Conservation (phyloP, 1,284 basidiomycete species). For the Pseudozyma flocculosa region DNA sequence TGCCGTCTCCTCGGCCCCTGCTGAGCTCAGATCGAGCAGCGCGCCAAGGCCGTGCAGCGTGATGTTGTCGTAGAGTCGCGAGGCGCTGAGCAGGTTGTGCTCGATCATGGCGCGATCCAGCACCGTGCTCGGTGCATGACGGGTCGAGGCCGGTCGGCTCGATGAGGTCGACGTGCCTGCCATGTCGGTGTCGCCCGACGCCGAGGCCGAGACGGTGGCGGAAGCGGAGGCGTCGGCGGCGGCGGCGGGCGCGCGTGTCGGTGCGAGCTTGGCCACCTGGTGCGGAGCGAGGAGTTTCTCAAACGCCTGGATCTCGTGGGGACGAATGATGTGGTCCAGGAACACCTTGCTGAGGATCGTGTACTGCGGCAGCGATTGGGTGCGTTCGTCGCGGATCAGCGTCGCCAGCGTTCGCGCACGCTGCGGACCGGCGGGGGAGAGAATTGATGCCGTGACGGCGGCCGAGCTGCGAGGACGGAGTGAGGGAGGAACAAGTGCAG, state of each 20-base stretch:
- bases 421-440: conserved; percentile 95
- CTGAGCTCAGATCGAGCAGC: conserved; percentile 45
- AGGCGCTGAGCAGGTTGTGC: conserved; percentile 93
- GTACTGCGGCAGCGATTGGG: conserved; percentile 73
- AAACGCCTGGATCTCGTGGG: conserved; percentile 84
- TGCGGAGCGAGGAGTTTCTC: conserved; percentile 83
- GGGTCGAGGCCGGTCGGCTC: conserved; percentile 1
- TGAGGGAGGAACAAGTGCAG: neutral
- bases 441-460: conserved; percentile 90
- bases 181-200: neutral
- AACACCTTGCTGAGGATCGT: conserved; percentile 96
- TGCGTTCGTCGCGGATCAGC: conserved; percentile 89
- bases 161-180: too few species aligned
- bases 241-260: neutral
- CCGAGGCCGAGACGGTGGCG: too few species aligned
- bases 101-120: conserved; percentile 96
- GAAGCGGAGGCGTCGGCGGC: neutral
- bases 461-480: conserved; percentile 65
- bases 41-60: conserved; percentile 39
- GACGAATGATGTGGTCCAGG: conserved; percentile 88
- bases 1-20: conserved; percentile 89
- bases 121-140: conserved; percentile 81
- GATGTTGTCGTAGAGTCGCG: conserved; percentile 63
- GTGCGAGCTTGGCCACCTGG: conserved; percentile 82
- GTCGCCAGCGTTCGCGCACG: conserved; percentile 87